Evolutionary conservation across 2,329 filamentous ascomycete genomes (phyloP), one percentile per base, ranked within the genome.

Genomic region (Fusarium sp.): DNA sequence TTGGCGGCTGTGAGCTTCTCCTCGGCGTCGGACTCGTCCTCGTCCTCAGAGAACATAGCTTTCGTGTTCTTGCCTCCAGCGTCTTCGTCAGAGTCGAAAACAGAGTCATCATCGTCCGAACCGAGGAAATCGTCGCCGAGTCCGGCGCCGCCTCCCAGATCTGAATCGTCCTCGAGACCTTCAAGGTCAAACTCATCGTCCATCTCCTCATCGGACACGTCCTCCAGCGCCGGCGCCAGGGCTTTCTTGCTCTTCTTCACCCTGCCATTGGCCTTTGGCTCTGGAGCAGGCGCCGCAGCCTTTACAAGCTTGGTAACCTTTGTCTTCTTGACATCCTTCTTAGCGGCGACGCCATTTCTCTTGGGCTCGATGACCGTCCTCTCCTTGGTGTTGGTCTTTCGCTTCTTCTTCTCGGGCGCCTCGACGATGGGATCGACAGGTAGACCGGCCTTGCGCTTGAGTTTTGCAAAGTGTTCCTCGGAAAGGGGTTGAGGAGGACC

Each of bases 1-100:
- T 99, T 99, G 72, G 96, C 96, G 4, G 95, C 95, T 58, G 94
- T 99, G 75, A 99, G 88, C 81, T 92, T 92, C 84, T 98, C 95
- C 83, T 98, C 94, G 10, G 91, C 92, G 77, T 97, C 94, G 2
- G 93, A 95, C 58, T 95, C 92, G 74, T 96, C 94, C 77, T 97
- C 95, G 79, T 98, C 96, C 74, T 98, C 96, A 0, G 96, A 98
- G 87, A 97, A 99, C 87, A 98, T 94, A 74, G 92, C 85, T 70
- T 82, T 82, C 45, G 67, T 69, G 75, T 88, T 81, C 83, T 87
- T 80, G 82, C 83, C 80, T 60, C 84, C 84, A 30, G 83, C 83
- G 36, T 90, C 90, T 48, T 90, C 88, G 73, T 95, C 93, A 18
- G 93, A 96, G 80, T 96, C 93, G 77, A 90, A 88, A 54, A 91